These are phyloP conservation scores for Laguncularia racemosa DNA, from an alignment of 345 rosid genomes.

Conservation along the genomic window DNA sequence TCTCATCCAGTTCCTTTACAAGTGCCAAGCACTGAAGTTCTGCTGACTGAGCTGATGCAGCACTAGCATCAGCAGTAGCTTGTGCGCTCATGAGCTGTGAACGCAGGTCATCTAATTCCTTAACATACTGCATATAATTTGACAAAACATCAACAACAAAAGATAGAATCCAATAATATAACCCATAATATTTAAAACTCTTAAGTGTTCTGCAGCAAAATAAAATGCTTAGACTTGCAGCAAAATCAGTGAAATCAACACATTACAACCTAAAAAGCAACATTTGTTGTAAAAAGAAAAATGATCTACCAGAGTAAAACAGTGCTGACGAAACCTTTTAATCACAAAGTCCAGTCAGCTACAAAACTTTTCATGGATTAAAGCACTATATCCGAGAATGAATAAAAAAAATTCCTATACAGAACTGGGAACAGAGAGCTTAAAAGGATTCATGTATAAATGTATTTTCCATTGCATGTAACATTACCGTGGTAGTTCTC, in stretches of 20 bases:
- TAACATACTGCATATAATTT: constrained; percentile 38
- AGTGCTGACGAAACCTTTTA: background rate
- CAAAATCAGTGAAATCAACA: too few relatives aligned
- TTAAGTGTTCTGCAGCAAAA: constrained; percentile 2
- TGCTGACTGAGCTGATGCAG: constrained; percentile 71
- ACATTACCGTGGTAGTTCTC: too few relatives aligned
- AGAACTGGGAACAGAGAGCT: too few relatives aligned
- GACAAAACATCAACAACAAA: background rate
- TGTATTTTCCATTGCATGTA: too few relatives aligned
- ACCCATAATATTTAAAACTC: background rate
- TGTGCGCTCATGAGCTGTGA: constrained; percentile 59
- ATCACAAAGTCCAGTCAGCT: background rate
- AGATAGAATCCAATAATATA: too few relatives aligned
- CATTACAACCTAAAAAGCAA: background rate
- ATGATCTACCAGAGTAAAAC: background rate
- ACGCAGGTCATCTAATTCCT: constrained; percentile 59
- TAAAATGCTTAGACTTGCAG: constrained; percentile 3
- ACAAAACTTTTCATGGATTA: background rate
- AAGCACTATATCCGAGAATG: background rate
- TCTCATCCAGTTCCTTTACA: constrained; percentile 59
- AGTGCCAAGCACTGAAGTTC: constrained; percentile 60
- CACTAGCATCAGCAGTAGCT: constrained; percentile 72
- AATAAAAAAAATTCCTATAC: background rate
- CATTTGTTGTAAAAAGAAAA: too few relatives aligned
- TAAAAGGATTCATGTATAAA: too few relatives aligned